Evolutionary conservation across 2,329 filamentous ascomycete species (phyloP), one percentile per base, ranked within the genome.

Genomic region (Colletotrichum tropicicola): DNA sequence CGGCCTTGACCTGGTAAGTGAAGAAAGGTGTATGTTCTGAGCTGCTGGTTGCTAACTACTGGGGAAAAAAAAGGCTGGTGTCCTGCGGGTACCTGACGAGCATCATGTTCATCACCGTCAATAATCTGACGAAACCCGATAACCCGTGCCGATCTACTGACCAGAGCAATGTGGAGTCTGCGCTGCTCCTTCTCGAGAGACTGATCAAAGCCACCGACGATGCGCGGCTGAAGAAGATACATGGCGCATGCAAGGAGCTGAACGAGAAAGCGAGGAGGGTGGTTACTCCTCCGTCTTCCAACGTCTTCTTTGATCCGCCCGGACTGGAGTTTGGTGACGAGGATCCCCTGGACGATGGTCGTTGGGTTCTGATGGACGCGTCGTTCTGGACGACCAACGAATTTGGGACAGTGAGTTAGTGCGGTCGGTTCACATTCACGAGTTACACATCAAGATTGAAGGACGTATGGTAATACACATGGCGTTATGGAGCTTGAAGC

Each of bases 41-140:
- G 19, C 6, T 17, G 4, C 17, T 3, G 10, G 5, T 9, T n/a
- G n/a, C 10, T 21, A 17, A 17, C 7, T 43, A 21, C n/a, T 17
- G n/a, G 19, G 10, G 6, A 10, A 4, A 43, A 12, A 19, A 2
- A 0, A 67, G 65, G 65, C n/a, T 60, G 21, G 55, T 65, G 2
- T 43, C 60, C 4, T 67, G 65, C 17, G 53, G 59, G 1, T 55
- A 67, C n/a, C 9, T 67, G 25, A 67, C 65, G 2, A 63, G 54
- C 35, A 19, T 65, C 30, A 59, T 67, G 60, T 55, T 67, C 25
- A 58, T 67, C 55, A 41, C 60, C 0, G 61, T 65, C 15, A 67
- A 67, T 30, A 67, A 57, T 45, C 32, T 67, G 6, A 27, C 45
- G 7, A 19, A 39, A 15, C 65, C 60, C 2, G 32, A 57, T 4